Conservation (phyloP, 495 filamentous ascomycete genomes). For the Glutinoglossum americanum region DNA sequence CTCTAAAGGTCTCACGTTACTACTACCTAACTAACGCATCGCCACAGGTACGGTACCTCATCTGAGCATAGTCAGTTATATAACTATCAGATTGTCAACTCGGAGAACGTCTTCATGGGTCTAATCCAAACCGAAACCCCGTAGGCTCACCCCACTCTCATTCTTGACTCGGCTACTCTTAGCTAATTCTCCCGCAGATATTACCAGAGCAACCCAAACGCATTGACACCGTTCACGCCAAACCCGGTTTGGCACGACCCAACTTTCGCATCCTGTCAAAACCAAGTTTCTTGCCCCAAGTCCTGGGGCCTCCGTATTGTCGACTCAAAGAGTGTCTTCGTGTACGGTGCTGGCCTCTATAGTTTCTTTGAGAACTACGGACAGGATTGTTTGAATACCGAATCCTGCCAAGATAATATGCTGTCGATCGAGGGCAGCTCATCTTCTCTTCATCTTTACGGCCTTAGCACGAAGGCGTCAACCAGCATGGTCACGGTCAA, state of each 20-base stretch:
- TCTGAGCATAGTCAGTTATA: slow-evolving; percentile 82
- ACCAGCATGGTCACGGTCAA: slow-evolving; percentile 58
- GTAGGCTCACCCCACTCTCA: slow-evolving; percentile 5
- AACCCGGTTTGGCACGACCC: slow-evolving; percentile 51
- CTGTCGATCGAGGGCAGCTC: slow-evolving; percentile 52
- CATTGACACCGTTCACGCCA: slow-evolving; percentile 42
- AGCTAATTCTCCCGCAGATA: slow-evolving; percentile 23
- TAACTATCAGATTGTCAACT: slow-evolving; percentile 67
- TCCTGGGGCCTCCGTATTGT: slow-evolving; percentile 69
- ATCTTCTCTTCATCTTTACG: slow-evolving; percentile 46
- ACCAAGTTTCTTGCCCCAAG: slow-evolving; percentile 40
- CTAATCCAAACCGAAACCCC: slow-evolving; percentile 84
- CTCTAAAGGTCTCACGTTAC: neutral
- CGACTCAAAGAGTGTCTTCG: slow-evolving; percentile 39
- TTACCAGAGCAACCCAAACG: slow-evolving; percentile 67
- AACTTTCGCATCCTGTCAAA: slow-evolving; percentile 41
- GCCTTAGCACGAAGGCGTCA: slow-evolving; percentile 70
- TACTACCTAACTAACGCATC: neutral
- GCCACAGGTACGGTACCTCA: slow-evolving; percentile 40
- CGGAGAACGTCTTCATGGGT: slow-evolving; percentile 64
- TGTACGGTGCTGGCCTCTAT: slow-evolving; percentile 68
- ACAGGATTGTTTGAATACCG: slow-evolving; percentile 48
- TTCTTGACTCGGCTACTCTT: neutral
- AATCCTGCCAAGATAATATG: slow-evolving; percentile 75
- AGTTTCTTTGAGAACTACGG: slow-evolving; percentile 74